Percentiles rank a stretch among this genome's conserved stretches.
phyloP scores from a whole-genome alignment of 2,329 filamentous ascomycete genomes.

The Thelonectria blattea region DNA sequence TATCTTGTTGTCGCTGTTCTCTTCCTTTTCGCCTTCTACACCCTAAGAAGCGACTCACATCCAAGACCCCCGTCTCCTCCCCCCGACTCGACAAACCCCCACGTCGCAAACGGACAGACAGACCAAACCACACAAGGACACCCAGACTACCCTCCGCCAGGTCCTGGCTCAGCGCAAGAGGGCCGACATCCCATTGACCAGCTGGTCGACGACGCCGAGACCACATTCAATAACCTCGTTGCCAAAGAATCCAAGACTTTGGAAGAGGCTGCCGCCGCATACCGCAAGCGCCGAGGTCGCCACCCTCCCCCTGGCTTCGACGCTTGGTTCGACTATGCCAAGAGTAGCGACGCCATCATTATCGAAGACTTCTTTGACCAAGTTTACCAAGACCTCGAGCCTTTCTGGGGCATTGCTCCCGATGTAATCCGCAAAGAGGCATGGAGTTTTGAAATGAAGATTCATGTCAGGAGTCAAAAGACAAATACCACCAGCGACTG shows the following conservation, averaged over 20 bases:
- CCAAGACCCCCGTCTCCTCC: neutral
- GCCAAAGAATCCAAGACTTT: slow-evolving; percentile 56
- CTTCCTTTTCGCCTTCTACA: slow-evolving; percentile 43
- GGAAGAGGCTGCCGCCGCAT: slow-evolving; percentile 60
- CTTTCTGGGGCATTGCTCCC: slow-evolving; percentile 61
- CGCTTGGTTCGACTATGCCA: slow-evolving; percentile 64
- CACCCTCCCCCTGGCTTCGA: slow-evolving; percentile 69
- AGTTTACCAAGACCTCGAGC: slow-evolving; percentile 65
- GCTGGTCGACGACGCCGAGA: slow-evolving; percentile 55
- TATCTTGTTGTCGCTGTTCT: slow-evolving; percentile 47
- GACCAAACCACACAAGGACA: neutral
- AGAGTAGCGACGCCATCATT: slow-evolving; percentile 57
- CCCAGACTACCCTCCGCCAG: slow-evolving; percentile 11
- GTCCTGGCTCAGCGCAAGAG: slow-evolving; percentile 10
- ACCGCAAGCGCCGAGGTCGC: slow-evolving; percentile 62
- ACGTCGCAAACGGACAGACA: neutral
- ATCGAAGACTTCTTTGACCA: slow-evolving; percentile 70
- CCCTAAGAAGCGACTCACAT: slow-evolving; percentile 25
- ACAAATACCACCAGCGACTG: slow-evolving; percentile 59
- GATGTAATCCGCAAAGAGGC: slow-evolving; percentile 58
- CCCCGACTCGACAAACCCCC: neutral
- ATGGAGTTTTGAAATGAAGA: slow-evolving; percentile 64
- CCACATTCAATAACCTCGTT: slow-evolving; percentile 47
- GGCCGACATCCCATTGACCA: slow-evolving; percentile 57
- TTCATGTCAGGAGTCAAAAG: slow-evolving; percentile 60